phyloP scores from a whole-genome alignment of 2,329 filamentous ascomycete species.

The Fusarium longipes region DNA sequence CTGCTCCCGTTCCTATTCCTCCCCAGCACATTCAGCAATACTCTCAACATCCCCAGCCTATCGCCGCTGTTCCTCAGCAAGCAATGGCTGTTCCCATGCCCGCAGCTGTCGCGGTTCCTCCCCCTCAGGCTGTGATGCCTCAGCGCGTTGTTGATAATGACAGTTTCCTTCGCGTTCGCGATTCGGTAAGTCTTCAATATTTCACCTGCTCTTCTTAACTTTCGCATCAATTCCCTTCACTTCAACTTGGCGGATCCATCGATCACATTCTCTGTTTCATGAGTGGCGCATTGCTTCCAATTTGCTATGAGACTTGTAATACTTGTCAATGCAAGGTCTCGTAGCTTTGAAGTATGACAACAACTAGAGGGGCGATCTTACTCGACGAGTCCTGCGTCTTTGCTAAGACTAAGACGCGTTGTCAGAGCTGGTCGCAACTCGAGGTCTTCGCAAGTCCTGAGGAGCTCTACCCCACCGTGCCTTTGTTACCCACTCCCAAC shows the following conservation, averaged over 20 bases:
- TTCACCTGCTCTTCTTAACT: slow-evolving; percentile 11
- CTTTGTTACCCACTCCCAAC: slow-evolving; percentile 27
- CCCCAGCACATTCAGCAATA: slow-evolving; percentile 40
- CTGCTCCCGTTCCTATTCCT: slow-evolving; percentile 50
- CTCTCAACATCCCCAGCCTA: slow-evolving; percentile 41
- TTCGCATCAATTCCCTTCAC: background rate
- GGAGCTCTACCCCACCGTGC: slow-evolving; percentile 40
- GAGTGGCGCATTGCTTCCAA: background rate
- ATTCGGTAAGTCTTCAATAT: slow-evolving; percentile 73
- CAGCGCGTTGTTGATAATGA: slow-evolving; percentile 71
- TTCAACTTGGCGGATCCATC: background rate
- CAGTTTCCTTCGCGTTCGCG: slow-evolving; percentile 82
- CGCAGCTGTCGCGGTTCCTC: slow-evolving; percentile 32
- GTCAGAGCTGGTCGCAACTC: slow-evolving; percentile 27
- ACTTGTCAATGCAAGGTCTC: background rate
- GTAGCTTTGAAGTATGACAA: background rate
- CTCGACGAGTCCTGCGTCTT: background rate
- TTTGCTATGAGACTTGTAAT: background rate
- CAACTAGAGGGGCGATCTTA: background rate
- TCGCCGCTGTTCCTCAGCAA: slow-evolving; percentile 52
- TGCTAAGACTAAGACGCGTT: slow-evolving; percentile 25
- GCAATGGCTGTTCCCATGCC: slow-evolving; percentile 54
- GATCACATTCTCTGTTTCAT: background rate
- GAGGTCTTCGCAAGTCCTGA: slow-evolving; percentile 5
- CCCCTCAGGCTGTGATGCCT: slow-evolving; percentile 36